These are phyloP conservation scores for Volvariella surrecta DNA, from an alignment of 1,284 basidiomycete species.

Conservation along the genomic window DNA sequence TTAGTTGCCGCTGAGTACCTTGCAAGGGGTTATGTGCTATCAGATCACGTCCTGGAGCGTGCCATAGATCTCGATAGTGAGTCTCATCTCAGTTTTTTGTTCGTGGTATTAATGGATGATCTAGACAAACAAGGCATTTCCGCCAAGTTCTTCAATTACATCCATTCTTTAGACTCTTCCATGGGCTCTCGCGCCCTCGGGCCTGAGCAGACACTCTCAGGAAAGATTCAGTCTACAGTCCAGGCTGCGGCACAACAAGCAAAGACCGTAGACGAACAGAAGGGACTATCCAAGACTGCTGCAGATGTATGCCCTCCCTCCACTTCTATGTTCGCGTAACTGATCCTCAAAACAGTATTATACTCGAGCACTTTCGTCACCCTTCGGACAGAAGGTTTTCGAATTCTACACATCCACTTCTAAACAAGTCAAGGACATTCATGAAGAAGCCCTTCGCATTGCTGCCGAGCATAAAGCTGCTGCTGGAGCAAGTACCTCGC, in stretches of 20 bases:
- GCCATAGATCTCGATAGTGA: slow-evolving; percentile 85
- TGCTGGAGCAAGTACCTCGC: slow-evolving; percentile 7
- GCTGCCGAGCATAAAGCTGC: slow-evolving; percentile 46
- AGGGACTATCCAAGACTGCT: slow-evolving; percentile 64
- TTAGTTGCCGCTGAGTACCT: slow-evolving; percentile 86
- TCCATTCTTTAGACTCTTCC: slow-evolving; percentile 60
- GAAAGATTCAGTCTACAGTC: slow-evolving; percentile 58
- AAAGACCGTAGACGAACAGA: slow-evolving; percentile 73
- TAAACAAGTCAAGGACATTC: slow-evolving; percentile 80
- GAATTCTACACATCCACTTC: slow-evolving; percentile 74
- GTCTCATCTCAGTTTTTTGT: slow-evolving; percentile 13
- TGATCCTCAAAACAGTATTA: slow-evolving; percentile 56
- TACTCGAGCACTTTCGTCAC: slow-evolving; percentile 61
- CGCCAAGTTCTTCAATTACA: slow-evolving; percentile 70
- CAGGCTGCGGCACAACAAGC: slow-evolving; percentile 56
- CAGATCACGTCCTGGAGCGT: slow-evolving; percentile 71
- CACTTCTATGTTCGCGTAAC: slow-evolving; percentile 3
- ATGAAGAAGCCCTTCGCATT: slow-evolving; percentile 81
- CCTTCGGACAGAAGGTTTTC: slow-evolving; percentile 69
- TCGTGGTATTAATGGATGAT: neutral
- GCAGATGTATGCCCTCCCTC: slow-evolving; percentile 40
- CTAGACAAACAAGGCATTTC: slow-evolving; percentile 86
- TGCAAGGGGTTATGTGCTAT: slow-evolving; percentile 76
- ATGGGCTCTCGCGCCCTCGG: slow-evolving; percentile 65
- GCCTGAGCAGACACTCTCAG: slow-evolving; percentile 67